A percentile compares a stretch with the other conserved stretches of the same genome.
phyloP scores from a whole-genome alignment of 2,329 filamentous ascomycete species.

The Ascochyta fabae region DNA sequence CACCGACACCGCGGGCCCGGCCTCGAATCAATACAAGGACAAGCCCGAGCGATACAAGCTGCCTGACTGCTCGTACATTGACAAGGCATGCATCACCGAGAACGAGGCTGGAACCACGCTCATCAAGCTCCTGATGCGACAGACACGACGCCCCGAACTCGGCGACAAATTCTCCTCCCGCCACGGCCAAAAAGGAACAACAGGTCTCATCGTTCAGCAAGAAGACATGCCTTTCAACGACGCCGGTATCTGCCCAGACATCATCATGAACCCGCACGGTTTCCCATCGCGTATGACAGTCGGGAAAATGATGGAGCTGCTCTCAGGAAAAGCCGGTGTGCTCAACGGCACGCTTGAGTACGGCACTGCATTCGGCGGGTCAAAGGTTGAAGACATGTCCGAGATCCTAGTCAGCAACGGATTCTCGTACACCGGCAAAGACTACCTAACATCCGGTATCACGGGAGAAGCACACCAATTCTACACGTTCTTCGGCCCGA shows the following conservation, averaged over 20 bases:
- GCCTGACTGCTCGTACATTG: slow-evolving; percentile 84
- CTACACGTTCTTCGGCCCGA: slow-evolving; percentile 98
- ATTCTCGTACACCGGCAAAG: slow-evolving; percentile 96
- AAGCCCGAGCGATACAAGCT: slow-evolving; percentile 80
- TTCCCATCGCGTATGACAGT: slow-evolving; percentile 99
- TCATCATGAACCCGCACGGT: slow-evolving; percentile 99
- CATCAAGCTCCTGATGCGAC: slow-evolving; percentile 94
- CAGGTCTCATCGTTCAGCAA: slow-evolving; percentile 94
- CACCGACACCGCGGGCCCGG: slow-evolving; percentile 74
- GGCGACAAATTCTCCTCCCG: slow-evolving; percentile 99
- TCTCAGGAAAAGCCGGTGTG: slow-evolving; percentile 92
- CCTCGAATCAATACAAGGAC: slow-evolving; percentile 69
- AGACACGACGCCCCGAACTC: slow-evolving; percentile 91
- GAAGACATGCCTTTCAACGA: slow-evolving; percentile 97
- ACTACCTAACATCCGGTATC: slow-evolving; percentile 93
- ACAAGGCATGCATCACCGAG: slow-evolving; percentile 93
- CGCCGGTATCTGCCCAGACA: slow-evolving; percentile 88
- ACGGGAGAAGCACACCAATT: slow-evolving; percentile 93
- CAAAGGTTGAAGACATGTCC: slow-evolving; percentile 87
- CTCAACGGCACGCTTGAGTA: slow-evolving; percentile 86
- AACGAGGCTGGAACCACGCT: slow-evolving; percentile 84
- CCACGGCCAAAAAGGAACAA: slow-evolving; percentile 97
- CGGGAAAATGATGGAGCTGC: slow-evolving; percentile 93
- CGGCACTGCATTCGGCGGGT: slow-evolving; percentile 85
- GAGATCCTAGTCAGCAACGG: slow-evolving; percentile 83